Conservation (phyloP, 2,329 filamentous ascomycete species). For the Plenodomus lindquistii region DNA sequence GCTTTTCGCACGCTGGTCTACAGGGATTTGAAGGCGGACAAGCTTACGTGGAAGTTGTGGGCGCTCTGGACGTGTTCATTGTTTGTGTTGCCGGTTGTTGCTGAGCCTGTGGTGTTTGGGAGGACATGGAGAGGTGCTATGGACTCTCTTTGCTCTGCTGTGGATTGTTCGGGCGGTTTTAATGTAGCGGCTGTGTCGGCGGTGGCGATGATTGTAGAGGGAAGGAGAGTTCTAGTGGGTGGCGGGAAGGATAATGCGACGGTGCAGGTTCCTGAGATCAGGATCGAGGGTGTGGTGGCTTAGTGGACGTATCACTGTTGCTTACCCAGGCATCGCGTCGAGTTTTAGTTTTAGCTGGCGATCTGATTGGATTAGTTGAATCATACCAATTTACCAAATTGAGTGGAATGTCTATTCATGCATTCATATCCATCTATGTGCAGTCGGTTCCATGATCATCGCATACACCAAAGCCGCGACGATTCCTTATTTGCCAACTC, state of each 20-base stretch:
- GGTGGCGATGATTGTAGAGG: neutral
- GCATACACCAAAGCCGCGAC: neutral
- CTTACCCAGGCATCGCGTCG: too few relatives aligned
- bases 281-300: too few relatives aligned
- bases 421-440: slow-evolving; percentile 26
- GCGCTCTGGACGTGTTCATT: slow-evolving; percentile 19
- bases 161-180: neutral
- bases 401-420: slow-evolving; percentile 16
- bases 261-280: too few relatives aligned
- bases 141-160: neutral
- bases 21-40: slow-evolving; percentile 12
- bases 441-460: neutral
- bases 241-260: too few relatives aligned
- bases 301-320: too few relatives aligned
- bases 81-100: slow-evolving; percentile 17
- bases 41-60: slow-evolving; percentile 25
- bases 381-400: too few relatives aligned
- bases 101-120: neutral
- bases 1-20: slow-evolving; percentile 9
- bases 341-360: too few relatives aligned
- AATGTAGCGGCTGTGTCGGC: neutral
- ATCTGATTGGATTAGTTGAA: too few relatives aligned
- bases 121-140: neutral
- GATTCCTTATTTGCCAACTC: neutral
- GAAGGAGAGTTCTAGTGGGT: too few relatives aligned